A percentile compares a stretch with the other conserved stretches of the same genome.
phyloP scores from a whole-genome alignment of 441 rosid genomes.

The Theobroma grandiflorum region DNA sequence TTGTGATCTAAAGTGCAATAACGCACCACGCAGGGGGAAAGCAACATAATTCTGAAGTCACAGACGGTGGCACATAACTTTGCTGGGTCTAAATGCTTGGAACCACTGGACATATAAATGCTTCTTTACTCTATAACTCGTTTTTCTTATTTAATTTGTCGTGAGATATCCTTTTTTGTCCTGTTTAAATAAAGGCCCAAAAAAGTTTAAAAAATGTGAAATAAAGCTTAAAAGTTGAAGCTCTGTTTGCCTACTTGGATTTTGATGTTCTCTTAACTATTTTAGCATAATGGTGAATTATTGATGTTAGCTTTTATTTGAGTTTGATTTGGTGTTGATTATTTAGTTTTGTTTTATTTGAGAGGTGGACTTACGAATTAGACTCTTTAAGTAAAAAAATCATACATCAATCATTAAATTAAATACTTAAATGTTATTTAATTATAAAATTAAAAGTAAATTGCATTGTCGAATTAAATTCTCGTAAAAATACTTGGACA shows the following conservation, averaged over 20 bases:
- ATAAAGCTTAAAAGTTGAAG: neutral
- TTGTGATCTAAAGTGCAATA: neutral
- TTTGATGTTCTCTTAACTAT: neutral
- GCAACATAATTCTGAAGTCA: neutral
- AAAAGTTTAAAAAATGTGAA: neutral
- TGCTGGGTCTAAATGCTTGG: conserved; percentile 17
- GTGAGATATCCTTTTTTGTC: neutral
- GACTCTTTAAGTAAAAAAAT: too few species aligned
- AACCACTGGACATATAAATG: conserved; percentile 32
- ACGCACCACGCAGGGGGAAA: neutral
- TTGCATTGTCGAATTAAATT: too few species aligned
- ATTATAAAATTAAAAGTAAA: too few species aligned
- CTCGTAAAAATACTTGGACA: neutral
- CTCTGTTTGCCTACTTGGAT: too few species aligned
- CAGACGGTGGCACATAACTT: neutral
- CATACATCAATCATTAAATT: too few species aligned
- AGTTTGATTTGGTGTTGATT: neutral
- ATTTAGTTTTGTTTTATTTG: too few species aligned
- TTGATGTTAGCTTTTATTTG: neutral
- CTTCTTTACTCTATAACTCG: neutral
- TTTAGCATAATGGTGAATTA: neutral
- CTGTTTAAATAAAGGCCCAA: neutral
- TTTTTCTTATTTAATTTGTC: neutral
- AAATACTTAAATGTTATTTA: too few species aligned
- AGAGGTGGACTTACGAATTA: too few species aligned